Base-by-base conservation (phyloP, 2,329 filamentous ascomycete genomes). In the Mycosphaerella sp. region DNA sequence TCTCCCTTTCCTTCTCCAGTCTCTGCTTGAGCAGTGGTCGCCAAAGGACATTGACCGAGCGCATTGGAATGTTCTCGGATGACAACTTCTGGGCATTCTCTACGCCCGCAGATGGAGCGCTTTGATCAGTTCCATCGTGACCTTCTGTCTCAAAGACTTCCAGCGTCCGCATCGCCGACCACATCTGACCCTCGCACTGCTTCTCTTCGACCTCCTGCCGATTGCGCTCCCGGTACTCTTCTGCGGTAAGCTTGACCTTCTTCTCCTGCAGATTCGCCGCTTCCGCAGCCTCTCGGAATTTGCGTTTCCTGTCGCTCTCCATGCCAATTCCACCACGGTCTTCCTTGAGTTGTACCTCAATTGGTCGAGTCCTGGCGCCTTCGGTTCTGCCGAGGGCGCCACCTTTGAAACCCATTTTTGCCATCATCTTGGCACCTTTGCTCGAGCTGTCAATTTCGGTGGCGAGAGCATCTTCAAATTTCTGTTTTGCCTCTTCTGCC, bases 381-480 rank as follows among this genome's bases (percentile, higher is more conserved):
- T 58, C 56, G n/a, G 75, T 73, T 60, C 79, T 81, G 1, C 93
- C 93, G 2, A 97, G 74, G 0, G 82, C 78, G 32, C 81, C 82
- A 18, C 90, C 89, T 16, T 80, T 75, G 73, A 94, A 98, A 0
- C 93, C 93, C 77, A 98, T 87, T 70, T 88, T 91, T 17, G 88
- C 85, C 90, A 98, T 95, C 89, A 98, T 96, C 58, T 87, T 82
- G 55, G 94, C 81, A 1, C 91, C 93, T 66, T 96, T 97, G 72
- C 84, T 94, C 44, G 80, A 77, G 13, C 78, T 53, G 46, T 83
- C 79, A 6, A 95, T 74, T 43, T 93, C 75, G 4, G 85, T 86
- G 4, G 83, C 78, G 21, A 96, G 79, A 0, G 87, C 88, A 34
- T 78, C 80, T 67, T 96, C 87, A 46, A 89, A 84, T 13, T 81